phyloP scores from a whole-genome alignment of 108 stramenopile species.

The Craspedostauros australis region DNA sequence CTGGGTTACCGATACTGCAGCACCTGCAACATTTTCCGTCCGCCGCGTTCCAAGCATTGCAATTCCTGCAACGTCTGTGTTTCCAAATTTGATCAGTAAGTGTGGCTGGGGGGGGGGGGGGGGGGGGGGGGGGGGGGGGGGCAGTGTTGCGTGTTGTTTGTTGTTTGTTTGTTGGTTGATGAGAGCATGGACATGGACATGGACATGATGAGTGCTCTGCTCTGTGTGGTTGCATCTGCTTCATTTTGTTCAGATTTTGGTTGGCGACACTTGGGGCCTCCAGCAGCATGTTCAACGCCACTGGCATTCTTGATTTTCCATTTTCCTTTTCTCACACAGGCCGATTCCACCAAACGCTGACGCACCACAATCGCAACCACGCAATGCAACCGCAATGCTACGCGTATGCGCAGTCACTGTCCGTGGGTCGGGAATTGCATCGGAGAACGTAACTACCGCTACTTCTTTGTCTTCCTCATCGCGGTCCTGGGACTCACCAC shows the following conservation, averaged over 20 bases:
- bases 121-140: too few relatives aligned
- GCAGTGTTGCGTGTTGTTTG: too few relatives aligned
- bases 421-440: conserved; percentile 97
- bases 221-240: conserved; percentile 1
- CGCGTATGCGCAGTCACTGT: conserved; percentile 52
- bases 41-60: conserved; percentile 92
- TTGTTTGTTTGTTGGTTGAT: too few relatives aligned
- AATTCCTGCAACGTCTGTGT: conserved; percentile 92
- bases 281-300: too few relatives aligned
- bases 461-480: conserved; percentile 78
- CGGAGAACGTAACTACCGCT: conserved; percentile 86
- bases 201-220: too few relatives aligned
- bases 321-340: too few relatives aligned
- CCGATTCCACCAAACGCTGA: too few relatives aligned
- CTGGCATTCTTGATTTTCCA: too few relatives aligned
- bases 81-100: conserved; percentile 86
- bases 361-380: too few relatives aligned
- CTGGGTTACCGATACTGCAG: conserved; percentile 80
- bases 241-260: neutral
- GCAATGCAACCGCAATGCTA: neutral
- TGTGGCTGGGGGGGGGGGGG: too few relatives aligned
- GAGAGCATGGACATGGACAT: too few relatives aligned
- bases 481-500: conserved; percentile 45
- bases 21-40: conserved; percentile 84
- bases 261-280: too few relatives aligned